phyloP scores from a whole-genome alignment of 768 basidiomycete genomes.

The Suillus placidus region DNA sequence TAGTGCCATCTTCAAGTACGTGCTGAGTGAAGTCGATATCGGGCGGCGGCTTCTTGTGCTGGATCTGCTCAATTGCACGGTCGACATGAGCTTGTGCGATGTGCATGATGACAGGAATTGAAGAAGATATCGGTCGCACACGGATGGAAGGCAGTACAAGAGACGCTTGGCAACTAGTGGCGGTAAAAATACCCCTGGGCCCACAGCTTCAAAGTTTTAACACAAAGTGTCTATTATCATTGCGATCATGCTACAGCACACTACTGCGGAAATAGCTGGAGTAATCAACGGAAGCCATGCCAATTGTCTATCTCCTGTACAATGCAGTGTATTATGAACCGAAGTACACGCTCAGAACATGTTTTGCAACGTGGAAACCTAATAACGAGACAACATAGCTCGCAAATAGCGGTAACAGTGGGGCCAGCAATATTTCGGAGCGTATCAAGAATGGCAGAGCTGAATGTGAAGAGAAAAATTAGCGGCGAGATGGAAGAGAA shows the following conservation, averaged over 20 bases:
- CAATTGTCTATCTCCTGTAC: background rate
- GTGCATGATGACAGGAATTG: conserved; percentile 28
- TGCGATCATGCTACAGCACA: background rate
- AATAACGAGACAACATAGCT: conserved; percentile 85
- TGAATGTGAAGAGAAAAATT: conserved; percentile 29
- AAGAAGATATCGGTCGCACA: conserved; percentile 11
- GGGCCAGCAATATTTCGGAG: conserved; percentile 87
- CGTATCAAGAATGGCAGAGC: conserved; percentile 95
- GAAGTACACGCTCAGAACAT: conserved; percentile 83
- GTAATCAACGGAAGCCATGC: background rate
- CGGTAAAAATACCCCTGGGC: conserved; percentile 11
- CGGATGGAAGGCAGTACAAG: conserved; percentile 10
- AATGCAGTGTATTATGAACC: conserved; percentile 39
- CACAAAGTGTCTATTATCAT: conserved; percentile 7
- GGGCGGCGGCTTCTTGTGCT: conserved; percentile 50
- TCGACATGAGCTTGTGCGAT: conserved; percentile 39
- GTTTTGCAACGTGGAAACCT: conserved; percentile 88
- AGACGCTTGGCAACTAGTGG: conserved; percentile 8
- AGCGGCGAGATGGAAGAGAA: conserved; percentile 18
- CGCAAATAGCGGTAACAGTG: conserved; percentile 82
- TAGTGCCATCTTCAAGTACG: conserved; percentile 87
- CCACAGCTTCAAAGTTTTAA: conserved; percentile 4
- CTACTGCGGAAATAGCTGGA: conserved; percentile 5
- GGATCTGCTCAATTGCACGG: conserved; percentile 39
- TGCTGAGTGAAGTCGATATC: conserved; percentile 92